phyloP scores from a whole-genome alignment of 2,329 filamentous ascomycete species.

The Leptographium radiaticola region DNA sequence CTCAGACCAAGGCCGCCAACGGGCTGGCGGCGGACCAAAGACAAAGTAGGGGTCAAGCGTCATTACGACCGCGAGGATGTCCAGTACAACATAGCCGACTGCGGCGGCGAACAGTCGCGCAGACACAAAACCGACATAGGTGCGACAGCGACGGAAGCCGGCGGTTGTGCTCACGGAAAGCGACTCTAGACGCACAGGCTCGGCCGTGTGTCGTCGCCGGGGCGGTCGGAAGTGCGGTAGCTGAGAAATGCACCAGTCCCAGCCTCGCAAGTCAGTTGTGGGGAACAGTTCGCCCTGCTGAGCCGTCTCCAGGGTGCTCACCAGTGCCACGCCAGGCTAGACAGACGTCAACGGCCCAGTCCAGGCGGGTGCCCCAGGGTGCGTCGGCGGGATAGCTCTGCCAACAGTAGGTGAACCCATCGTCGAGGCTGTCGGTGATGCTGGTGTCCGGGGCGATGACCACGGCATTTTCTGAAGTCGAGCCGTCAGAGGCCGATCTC shows the following conservation, averaged over 20 bases:
- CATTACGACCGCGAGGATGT: constrained; percentile 55
- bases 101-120: constrained; percentile 32
- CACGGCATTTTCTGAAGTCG: not conserved
- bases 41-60: constrained; percentile 70
- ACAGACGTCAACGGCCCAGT: constrained; percentile 43
- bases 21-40: constrained; percentile 24
- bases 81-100: constrained; percentile 52
- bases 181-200: constrained; percentile 26
- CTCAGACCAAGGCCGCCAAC: constrained; percentile 17
- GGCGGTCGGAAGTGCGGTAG: constrained; percentile 32
- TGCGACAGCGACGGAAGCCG: constrained; percentile 32
- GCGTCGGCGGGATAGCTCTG: constrained; percentile 41
- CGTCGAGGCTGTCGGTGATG: constrained; percentile 15
- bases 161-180: constrained; percentile 28
- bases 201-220: constrained; percentile 21
- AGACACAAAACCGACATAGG: constrained; percentile 30
- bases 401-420: constrained; percentile 41
- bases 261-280: constrained; percentile 25
- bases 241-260: constrained; percentile 41
- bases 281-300: not conserved
- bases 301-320: constrained; percentile 13
- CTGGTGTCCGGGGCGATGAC: constrained; percentile 12
- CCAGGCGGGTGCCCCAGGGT: constrained; percentile 33
- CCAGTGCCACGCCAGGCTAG: constrained; percentile 41
- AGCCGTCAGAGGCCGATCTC: not conserved